Evolutionary conservation across 345 rosid genomes (phyloP).

Genomic region (Dipteronia sinensis): DNA sequence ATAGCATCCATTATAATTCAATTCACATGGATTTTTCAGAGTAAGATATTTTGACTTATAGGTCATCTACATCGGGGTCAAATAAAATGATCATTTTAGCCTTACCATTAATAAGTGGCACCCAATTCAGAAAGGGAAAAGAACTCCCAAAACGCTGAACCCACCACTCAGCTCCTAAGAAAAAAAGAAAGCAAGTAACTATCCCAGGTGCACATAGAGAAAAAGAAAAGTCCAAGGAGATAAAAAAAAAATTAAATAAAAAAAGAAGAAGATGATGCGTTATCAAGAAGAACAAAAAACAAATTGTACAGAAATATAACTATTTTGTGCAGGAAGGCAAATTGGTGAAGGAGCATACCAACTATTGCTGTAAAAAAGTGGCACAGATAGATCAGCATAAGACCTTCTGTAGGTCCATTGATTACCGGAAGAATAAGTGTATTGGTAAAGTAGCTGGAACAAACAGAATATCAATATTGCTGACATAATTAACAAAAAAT

Average conservation of each 20-base stretch:
- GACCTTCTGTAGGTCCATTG: slow-evolving; percentile 98
- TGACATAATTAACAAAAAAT: slow-evolving; percentile 5
- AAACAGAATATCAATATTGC: slow-evolving; percentile 18
- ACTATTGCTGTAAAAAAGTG: slow-evolving; percentile 85
- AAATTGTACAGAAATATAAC: background rate
- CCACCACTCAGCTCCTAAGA: slow-evolving; percentile 97
- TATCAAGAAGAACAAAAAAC: slow-evolving; percentile 2
- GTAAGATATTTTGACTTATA: background rate
- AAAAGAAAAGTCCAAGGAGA: slow-evolving; percentile 4
- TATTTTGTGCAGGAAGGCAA: background rate
- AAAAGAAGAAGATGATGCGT: background rate
- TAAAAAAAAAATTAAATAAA: background rate
- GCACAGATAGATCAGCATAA: slow-evolving; percentile 72
- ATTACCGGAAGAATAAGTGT: slow-evolving; percentile 89
- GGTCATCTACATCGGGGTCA: background rate
- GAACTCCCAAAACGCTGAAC: slow-evolving; percentile 64
- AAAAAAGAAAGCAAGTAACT: slow-evolving; percentile 10
- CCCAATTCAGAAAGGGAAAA: slow-evolving; percentile 74
- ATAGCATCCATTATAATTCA: background rate
- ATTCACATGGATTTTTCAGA: background rate
- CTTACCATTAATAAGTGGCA: slow-evolving; percentile 75
- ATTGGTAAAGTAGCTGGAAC: slow-evolving; percentile 83
- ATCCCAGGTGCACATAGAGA: slow-evolving; percentile 17
- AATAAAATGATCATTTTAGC: slow-evolving; percentile 7
- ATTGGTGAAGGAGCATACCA: slow-evolving; percentile 54